phyloP scores from a whole-genome alignment of 345 rosid genomes.

The Eucalyptus viminalis region DNA sequence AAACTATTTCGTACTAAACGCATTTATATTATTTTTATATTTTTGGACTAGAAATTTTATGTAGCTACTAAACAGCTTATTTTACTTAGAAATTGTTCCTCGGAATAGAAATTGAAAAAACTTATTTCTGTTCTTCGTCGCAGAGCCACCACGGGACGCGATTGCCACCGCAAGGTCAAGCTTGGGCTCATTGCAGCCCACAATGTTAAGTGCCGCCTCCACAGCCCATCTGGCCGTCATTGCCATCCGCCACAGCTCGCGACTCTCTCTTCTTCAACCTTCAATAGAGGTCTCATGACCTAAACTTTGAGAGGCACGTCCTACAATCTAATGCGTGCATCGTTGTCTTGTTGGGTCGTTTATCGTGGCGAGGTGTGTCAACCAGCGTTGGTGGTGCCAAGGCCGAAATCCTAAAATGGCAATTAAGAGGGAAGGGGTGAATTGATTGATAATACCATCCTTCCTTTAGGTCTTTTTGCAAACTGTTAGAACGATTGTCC shows the following conservation, averaged over 20 bases:
- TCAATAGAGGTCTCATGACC: neutral
- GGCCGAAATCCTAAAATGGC: neutral
- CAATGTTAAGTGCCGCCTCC: neutral
- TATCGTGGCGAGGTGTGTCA: neutral
- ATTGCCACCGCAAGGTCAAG: neutral
- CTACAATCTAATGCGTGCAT: neutral
- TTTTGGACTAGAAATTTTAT: fast-evolving
- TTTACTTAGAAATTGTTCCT: fast-evolving
- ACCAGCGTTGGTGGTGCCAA: fast-evolving
- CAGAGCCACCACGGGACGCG: neutral
- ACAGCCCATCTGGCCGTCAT: neutral
- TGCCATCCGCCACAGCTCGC: neutral
- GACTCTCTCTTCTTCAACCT: neutral
- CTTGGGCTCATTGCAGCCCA: neutral
- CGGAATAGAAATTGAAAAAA: too few relatives aligned
- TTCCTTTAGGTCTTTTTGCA: neutral
- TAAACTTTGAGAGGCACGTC: neutral
- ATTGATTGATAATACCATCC: neutral
- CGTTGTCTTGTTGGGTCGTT: neutral
- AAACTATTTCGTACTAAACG: fast-evolving
- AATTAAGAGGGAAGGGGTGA: neutral
- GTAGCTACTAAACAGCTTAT: fast-evolving
- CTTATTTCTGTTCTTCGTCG: neutral
- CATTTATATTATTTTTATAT: too few relatives aligned
- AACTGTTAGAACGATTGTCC: neutral